These are phyloP conservation scores for Hypericum perforatum DNA, from an alignment of 345 rosid genomes.

Conservation along the genomic window DNA sequence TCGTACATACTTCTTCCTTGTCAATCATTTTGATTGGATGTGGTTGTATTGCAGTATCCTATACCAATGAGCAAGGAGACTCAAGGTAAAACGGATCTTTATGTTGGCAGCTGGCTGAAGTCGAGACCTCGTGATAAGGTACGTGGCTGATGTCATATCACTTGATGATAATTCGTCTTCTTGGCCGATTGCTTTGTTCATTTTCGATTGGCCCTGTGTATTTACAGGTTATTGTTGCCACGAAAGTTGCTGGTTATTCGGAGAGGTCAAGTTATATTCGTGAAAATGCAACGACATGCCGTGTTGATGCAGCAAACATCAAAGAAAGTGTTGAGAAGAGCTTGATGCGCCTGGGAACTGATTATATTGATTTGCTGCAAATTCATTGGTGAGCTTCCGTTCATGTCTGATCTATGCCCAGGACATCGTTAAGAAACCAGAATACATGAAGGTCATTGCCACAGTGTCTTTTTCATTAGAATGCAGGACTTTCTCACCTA, in stretches of 20 bases:
- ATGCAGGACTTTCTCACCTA: not conserved
- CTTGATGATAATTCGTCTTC: not conserved
- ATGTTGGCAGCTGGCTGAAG: constrained; percentile 73
- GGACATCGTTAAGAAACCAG: no score
- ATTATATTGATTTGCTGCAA: constrained; percentile 86
- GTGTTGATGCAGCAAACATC: constrained; percentile 82
- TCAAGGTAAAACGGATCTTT: constrained; percentile 79
- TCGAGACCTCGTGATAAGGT: constrained; percentile 85
- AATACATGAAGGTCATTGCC: not conserved
- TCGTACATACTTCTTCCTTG: constrained; percentile 1
- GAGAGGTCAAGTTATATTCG: constrained; percentile 50
- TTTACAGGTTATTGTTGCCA: constrained; percentile 74
- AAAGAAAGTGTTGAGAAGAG: constrained; percentile 93
- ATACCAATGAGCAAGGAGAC: constrained; percentile 79
- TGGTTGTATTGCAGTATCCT: constrained; percentile 42
- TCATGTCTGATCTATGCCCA: no score
- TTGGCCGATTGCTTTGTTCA: no score
- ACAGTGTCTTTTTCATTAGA: not conserved
- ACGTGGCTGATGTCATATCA: constrained; percentile 3
- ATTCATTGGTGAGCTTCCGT: constrained; percentile 67
- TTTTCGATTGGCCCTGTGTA: no score
- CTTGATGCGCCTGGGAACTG: constrained; percentile 81
- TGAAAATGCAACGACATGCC: constrained; percentile 45
- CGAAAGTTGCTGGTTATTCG: constrained; percentile 82
- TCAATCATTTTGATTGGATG: not conserved